Base-by-base conservation (phyloP, 2,329 filamentous ascomycete species). In the Colletotrichum liriopes region DNA sequence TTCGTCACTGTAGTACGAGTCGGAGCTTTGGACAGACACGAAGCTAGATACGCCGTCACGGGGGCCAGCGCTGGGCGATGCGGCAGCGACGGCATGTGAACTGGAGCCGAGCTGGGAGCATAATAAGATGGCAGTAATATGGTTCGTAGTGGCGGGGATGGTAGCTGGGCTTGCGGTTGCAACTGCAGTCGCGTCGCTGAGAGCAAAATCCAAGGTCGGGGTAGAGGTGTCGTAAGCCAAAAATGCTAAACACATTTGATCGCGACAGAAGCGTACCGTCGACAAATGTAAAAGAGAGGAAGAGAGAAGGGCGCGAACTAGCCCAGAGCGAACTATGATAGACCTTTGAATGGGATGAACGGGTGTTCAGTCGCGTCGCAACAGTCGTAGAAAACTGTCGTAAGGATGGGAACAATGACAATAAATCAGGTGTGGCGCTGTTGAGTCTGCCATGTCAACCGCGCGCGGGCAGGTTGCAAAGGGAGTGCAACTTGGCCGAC, bases 1-100 rank as follows among this genome's bases (percentile, higher is more conserved):
- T 83, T 91, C 83, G 76, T 92, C 90, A 66, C 89, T 88, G 77
- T 93, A 91, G 77, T 87, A 88, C 18, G 82, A 78, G 39, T 85
- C 84, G 52, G 74, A 75, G 62, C 72, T 75, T 51, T 74, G 75
- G 55, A 74, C 74, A 58, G 74, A 71, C 64, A 77, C 75, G 66
- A 76, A 74, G 71, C 75, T 77, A 75, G 76, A 74, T 77, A 75
- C 79, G 78, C 80, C 80, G 78, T 81, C 80, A 76, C 78, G 78
- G 61, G 75, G 78, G 80, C 79, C 77, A 79, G 79, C 78, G 77
- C 78, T 78, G 80, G 78, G 78, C 78, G 75, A 74, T 78, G 77
- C 79, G 73, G 71, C 75, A 75, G 65, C 68, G 75, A 73, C 70
- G 80, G 79, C 81, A 82, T 83, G 77, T 75, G 78, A 79, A 77